Percentiles rank a stretch among this genome's conserved stretches.
phyloP scores from a whole-genome alignment of 306 rosid species.

The Fragaria vesca region DNA sequence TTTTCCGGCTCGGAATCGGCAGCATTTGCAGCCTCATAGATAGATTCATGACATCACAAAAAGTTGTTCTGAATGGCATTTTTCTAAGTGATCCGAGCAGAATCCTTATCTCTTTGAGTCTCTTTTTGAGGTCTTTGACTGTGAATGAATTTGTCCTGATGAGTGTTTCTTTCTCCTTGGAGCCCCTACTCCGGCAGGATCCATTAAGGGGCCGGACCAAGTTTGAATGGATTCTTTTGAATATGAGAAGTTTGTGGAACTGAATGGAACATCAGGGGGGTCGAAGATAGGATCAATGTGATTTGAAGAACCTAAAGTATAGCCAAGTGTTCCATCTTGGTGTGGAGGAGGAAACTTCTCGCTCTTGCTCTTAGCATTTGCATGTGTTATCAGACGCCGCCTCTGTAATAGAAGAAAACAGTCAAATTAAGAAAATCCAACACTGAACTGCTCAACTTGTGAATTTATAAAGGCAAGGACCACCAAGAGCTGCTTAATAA shows the following conservation, averaged over 20 bases:
- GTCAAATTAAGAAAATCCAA: conserved; percentile 2
- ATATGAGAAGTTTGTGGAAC: conserved; percentile 76
- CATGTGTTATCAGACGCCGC: conserved; percentile 83
- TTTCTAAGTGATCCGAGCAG: conserved; percentile 24
- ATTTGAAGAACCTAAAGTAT: conserved; percentile 82
- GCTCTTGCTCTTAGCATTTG: conserved; percentile 98
- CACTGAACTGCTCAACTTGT: no score
- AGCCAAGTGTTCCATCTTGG: conserved; percentile 95
- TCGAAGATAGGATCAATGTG: conserved; percentile 83
- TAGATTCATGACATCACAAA: conserved; percentile 44
- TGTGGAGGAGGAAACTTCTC: conserved; percentile 99
- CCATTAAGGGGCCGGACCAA: conserved; percentile 96
- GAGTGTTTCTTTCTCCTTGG: conserved; percentile 80
- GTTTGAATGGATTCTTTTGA: conserved; percentile 78
- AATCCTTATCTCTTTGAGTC: conserved; percentile 41
- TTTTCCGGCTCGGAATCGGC: conserved; percentile 42
- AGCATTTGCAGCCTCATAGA: conserved; percentile 52
- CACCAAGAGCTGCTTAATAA: background rate
- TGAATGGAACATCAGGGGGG: conserved; percentile 87
- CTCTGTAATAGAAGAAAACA: conserved; percentile 50
- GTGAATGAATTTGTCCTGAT: conserved; percentile 55
- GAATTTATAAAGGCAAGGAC: no score
- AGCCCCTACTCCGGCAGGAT: conserved; percentile 55
- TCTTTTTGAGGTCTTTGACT: conserved; percentile 52
- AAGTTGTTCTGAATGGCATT: conserved; percentile 16